phyloP scores from a whole-genome alignment of 2,329 filamentous ascomycete species.

The Sporothrix humicola region DNA sequence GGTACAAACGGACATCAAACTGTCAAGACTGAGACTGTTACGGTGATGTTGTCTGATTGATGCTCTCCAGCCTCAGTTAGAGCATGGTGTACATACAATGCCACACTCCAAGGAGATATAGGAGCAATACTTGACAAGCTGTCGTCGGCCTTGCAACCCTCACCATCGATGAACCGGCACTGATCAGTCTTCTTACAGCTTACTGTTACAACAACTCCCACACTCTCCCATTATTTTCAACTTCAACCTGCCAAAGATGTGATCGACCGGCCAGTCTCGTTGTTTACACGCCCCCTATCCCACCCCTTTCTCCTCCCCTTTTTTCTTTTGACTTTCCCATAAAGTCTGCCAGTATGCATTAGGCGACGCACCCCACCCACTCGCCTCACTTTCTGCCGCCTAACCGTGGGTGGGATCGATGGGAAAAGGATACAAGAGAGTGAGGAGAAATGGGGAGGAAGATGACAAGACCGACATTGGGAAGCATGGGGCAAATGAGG shows the following conservation, averaged over 20 bases:
- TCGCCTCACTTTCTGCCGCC: slow-evolving; percentile 17
- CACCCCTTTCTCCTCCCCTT: neutral
- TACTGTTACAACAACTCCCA: neutral
- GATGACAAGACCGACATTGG: neutral
- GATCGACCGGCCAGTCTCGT: slow-evolving; percentile 3
- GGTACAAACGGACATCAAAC: neutral
- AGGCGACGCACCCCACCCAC: neutral
- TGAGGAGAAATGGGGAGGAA: neutral
- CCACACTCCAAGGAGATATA: neutral
- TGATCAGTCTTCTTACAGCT: neutral
- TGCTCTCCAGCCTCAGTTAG: neutral
- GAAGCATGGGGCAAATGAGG: neutral
- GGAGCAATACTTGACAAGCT: neutral
- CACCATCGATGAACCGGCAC: neutral
- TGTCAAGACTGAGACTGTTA: neutral
- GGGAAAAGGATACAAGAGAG: neutral
- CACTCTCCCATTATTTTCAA: neutral
- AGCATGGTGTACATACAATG: neutral
- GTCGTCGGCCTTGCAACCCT: slow-evolving; percentile 4
- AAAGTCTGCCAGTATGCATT: neutral
- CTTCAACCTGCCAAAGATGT: neutral
- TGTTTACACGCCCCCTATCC: neutral
- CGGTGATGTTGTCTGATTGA: neutral
- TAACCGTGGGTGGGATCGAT: neutral
- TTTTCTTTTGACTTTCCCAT: neutral